These are phyloP conservation scores for Panicum miliaceum DNA, from an alignment of 176 grass and related monocot genomes.

Conservation along the genomic window DNA sequence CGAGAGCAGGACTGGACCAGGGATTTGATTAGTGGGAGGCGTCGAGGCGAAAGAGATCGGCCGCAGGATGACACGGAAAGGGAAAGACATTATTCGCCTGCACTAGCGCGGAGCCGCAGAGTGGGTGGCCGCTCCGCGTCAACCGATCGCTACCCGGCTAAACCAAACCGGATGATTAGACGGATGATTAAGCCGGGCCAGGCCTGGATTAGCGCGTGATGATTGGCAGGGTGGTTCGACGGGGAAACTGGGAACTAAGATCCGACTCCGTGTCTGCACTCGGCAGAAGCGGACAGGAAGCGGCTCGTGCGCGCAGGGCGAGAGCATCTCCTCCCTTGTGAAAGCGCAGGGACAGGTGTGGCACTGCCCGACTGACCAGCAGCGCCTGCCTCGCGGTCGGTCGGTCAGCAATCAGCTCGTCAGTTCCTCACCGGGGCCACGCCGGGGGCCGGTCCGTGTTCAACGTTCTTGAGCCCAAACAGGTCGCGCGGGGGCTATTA, in stretches of 20 bases:
- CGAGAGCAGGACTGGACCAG: not conserved
- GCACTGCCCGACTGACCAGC: too few species aligned
- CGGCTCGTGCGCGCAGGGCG: not conserved
- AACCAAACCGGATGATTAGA: too few species aligned
- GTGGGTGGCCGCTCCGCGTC: not conserved
- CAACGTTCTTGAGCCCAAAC: too few species aligned
- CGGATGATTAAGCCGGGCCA: not conserved
- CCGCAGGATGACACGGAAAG: not conserved
- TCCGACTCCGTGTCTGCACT: not conserved
- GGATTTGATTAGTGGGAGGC: not conserved
- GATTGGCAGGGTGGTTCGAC: not conserved
- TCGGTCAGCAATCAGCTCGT: too few species aligned
- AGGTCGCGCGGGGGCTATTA: too few species aligned
- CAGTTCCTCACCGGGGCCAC: too few species aligned
- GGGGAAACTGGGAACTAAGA: not conserved
- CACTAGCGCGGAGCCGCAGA: slow-evolving; percentile 26
- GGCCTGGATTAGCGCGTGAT: not conserved
- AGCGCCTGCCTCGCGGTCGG: too few species aligned
- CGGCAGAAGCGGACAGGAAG: not conserved
- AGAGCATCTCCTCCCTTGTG: too few species aligned
- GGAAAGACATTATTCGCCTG: slow-evolving; percentile 4
- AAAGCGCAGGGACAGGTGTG: too few species aligned
- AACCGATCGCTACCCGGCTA: not conserved
- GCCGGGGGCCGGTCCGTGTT: too few species aligned
- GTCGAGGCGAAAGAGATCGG: not conserved